Percentiles rank a stretch among this genome's conserved stretches.
These are phyloP conservation scores for Cicer judaicum DNA, from an alignment of 306 rosid genomes.

Conservation along the genomic window DNA sequence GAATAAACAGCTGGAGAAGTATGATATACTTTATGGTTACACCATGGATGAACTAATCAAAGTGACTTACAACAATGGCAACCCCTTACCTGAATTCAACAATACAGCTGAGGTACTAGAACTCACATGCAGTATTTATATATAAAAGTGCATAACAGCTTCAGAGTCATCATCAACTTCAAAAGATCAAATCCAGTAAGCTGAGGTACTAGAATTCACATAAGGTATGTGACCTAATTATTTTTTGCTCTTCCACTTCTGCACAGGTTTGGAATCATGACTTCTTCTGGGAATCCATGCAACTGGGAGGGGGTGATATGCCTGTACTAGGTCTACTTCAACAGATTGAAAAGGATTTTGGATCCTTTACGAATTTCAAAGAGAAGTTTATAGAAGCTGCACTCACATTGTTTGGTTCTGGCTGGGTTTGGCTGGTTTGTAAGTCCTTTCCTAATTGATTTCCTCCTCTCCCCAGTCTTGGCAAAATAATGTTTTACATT, in stretches of 20 bases:
- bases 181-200: too few relatives aligned
- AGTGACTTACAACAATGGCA: conserved; percentile 88
- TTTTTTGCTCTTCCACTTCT: not conserved
- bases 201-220: too few relatives aligned
- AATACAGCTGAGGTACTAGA: conserved; percentile 77
- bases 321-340: conserved; percentile 77
- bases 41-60: conserved; percentile 91
- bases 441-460: conserved; percentile 51
- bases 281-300: conserved; percentile 84
- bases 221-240: not conserved
- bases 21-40: conserved; percentile 75
- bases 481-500: not conserved
- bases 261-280: conserved; percentile 84
- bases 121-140: too few relatives aligned
- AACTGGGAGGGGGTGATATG: conserved; percentile 88
- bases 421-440: conserved; percentile 99
- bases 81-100: conserved; percentile 87
- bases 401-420: conserved; percentile 85
- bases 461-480: not conserved
- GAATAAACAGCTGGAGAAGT: conserved; percentile 82
- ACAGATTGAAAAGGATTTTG: conserved; percentile 97
- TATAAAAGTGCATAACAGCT: too few relatives aligned
- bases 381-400: conserved; percentile 75
- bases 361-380: conserved; percentile 76
- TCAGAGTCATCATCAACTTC: too few relatives aligned